These are phyloP conservation scores for Globisporangium iwayamae DNA, from an alignment of 352 stramenopile species.

Conservation along the genomic window DNA sequence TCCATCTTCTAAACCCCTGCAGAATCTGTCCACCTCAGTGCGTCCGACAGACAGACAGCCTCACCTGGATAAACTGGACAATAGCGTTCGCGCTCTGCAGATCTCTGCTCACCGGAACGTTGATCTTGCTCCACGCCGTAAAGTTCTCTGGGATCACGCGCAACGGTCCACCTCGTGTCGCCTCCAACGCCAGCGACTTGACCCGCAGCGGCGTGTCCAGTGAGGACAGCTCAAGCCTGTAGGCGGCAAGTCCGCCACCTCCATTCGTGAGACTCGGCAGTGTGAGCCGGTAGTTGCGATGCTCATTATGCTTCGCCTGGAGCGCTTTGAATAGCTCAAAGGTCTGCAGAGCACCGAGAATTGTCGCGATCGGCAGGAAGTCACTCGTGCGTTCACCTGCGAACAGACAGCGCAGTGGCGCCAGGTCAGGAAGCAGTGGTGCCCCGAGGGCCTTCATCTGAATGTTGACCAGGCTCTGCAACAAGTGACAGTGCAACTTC, in stretches of 20 bases:
- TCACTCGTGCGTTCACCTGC: constrained; percentile 11
- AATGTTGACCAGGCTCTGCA: constrained; percentile 31
- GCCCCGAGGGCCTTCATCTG: constrained; percentile 6
- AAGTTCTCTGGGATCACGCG: constrained; percentile 28
- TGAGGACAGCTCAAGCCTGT: background rate
- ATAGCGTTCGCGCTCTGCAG: constrained; percentile 22
- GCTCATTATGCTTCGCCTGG: background rate
- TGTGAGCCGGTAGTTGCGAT: constrained; percentile 8
- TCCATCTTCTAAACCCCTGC: background rate
- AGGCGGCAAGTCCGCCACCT: constrained; percentile 7
- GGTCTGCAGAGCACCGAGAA: constrained; percentile 24
- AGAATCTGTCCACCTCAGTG: background rate
- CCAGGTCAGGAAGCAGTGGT: constrained; percentile 19
- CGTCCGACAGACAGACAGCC: background rate
- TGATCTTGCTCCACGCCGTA: constrained; percentile 34
- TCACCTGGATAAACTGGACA: constrained; percentile 34
- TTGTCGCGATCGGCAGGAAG: constrained; percentile 21
- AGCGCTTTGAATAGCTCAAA: constrained; percentile 28
- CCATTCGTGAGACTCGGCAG: constrained; percentile 13
- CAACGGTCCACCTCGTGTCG: constrained; percentile 24
- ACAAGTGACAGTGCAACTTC: constrained; percentile 26
- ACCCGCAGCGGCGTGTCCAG: constrained; percentile 13
- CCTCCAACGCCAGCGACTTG: constrained; percentile 26
- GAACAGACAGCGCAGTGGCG: constrained; percentile 20
- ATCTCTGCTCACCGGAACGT: constrained; percentile 20